A percentile compares a stretch with the other conserved stretches of the same genome.
Evolutionary conservation across 1,139 yeast species (phyloP).

Genomic region (Candida pseudoviswanathii): DNA sequence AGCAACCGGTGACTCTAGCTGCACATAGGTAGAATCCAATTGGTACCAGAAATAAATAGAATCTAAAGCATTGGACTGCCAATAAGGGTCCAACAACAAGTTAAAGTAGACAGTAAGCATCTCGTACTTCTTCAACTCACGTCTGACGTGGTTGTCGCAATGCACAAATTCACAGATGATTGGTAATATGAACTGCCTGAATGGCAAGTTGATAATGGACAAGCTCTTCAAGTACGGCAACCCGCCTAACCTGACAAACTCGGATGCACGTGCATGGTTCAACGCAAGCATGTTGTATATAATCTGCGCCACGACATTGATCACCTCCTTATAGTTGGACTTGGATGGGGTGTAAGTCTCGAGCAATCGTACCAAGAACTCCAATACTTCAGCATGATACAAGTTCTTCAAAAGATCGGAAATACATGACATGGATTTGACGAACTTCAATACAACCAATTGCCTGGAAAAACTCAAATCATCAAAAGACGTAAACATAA

Average conservation of each 20-base stretch:
- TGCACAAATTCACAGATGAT: slow-evolving; percentile 64
- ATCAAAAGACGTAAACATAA: slow-evolving; percentile 42
- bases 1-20: slow-evolving; percentile 31
- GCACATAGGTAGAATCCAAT: slow-evolving; percentile 27
- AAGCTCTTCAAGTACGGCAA: slow-evolving; percentile 53
- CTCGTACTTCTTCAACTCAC: slow-evolving; percentile 37
- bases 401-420: slow-evolving; percentile 36
- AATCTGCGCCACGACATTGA: slow-evolving; percentile 46
- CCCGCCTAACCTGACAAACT: slow-evolving; percentile 55
- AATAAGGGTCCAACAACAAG: slow-evolving; percentile 59
- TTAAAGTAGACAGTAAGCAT: slow-evolving; percentile 50
- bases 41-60: slow-evolving; percentile 49
- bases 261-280: slow-evolving; percentile 53
- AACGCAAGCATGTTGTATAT: slow-evolving; percentile 61
- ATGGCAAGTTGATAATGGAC: slow-evolving; percentile 48
- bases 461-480: slow-evolving; percentile 35
- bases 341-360: slow-evolving; percentile 30
- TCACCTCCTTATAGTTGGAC: slow-evolving; percentile 40
- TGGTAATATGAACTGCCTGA: slow-evolving; percentile 64
- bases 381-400: slow-evolving; percentile 44
- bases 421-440: slow-evolving; percentile 46
- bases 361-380: slow-evolving; percentile 36
- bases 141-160: slow-evolving; percentile 44
- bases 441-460: slow-evolving; percentile 41
- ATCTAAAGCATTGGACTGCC: slow-evolving; percentile 73